Percentiles rank a stretch among this genome's conserved stretches.
Evolutionary conservation across 164 flowering plant species (phyloP).

Genomic region (Nelumbo lutea): DNA sequence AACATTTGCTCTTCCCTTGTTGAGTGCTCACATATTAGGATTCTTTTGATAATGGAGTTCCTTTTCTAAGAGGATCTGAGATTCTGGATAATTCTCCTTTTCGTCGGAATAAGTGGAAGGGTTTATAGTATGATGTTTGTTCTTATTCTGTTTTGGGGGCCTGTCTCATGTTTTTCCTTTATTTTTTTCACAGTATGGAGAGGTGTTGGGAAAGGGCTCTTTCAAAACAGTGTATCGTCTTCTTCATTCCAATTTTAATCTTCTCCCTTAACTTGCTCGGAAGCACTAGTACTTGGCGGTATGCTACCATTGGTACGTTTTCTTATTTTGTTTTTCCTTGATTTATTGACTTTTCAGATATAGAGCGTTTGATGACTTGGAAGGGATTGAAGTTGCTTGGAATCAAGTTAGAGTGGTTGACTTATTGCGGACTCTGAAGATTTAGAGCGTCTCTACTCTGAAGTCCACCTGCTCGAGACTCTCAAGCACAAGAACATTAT

Average conservation of each 20-base stretch:
- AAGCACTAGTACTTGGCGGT: too few species aligned
- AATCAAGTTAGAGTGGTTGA: conserved; percentile 87
- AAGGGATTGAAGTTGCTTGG: conserved; percentile 99
- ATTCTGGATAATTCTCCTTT: too few species aligned
- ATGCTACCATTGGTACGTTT: too few species aligned
- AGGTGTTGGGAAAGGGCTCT: conserved; percentile 89
- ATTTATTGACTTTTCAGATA: conserved; percentile 43
- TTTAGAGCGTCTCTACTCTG: conserved; percentile 82
- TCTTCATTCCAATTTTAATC: background rate
- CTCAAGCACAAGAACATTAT: conserved; percentile 95
- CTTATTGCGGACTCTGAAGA: conserved; percentile 64
- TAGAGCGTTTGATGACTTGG: conserved; percentile 88
- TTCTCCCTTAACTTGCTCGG: background rate
- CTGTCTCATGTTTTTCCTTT: too few species aligned
- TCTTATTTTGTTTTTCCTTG: conserved; percentile 26
- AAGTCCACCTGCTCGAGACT: conserved; percentile 92
- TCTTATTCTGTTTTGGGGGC: too few species aligned
- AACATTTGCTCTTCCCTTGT: too few species aligned
- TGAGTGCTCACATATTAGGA: too few species aligned
- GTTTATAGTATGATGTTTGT: too few species aligned
- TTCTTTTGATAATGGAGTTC: too few species aligned
- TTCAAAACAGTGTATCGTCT: conserved; percentile 97
- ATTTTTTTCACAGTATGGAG: conserved; percentile 66
- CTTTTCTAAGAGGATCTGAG: too few species aligned
- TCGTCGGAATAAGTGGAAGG: too few species aligned